phyloP scores from a whole-genome alignment of 306 rosid genomes.

The Ceratonia siliqua region DNA sequence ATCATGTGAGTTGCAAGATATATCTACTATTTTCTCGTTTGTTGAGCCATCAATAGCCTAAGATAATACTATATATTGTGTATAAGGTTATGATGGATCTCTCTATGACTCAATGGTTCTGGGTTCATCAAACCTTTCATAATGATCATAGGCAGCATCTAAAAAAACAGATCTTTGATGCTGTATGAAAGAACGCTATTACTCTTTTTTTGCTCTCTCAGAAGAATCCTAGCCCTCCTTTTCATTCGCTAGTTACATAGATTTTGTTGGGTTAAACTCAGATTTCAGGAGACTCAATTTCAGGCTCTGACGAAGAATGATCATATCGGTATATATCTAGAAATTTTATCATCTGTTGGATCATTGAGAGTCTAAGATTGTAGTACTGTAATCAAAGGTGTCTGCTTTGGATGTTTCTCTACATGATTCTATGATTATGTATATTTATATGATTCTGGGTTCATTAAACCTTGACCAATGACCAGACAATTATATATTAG shows the following conservation, averaged over 20 bases:
- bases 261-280: slow-evolving; percentile 10
- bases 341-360: too few species aligned
- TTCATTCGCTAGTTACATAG: slow-evolving; percentile 10
- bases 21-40: background rate
- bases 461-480: slow-evolving; percentile 24
- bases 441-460: background rate
- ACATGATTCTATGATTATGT: slow-evolving; percentile 6
- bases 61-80: background rate
- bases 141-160: background rate
- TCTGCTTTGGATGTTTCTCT: background rate
- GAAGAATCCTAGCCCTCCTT: background rate
- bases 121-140: slow-evolving; percentile 7
- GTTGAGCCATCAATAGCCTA: background rate
- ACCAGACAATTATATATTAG: slow-evolving; percentile 16
- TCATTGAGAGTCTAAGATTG: background rate
- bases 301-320: too few species aligned
- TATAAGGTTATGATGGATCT: slow-evolving; percentile 7
- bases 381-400: background rate
- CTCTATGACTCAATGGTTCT: background rate
- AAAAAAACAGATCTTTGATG: background rate
- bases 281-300: background rate
- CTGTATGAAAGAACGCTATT: background rate
- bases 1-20: background rate
- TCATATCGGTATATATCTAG: too few species aligned
- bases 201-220: too few species aligned